Evolutionary conservation across 2,329 filamentous ascomycete species (phyloP).

Genomic region (Colletotrichum incanum): DNA sequence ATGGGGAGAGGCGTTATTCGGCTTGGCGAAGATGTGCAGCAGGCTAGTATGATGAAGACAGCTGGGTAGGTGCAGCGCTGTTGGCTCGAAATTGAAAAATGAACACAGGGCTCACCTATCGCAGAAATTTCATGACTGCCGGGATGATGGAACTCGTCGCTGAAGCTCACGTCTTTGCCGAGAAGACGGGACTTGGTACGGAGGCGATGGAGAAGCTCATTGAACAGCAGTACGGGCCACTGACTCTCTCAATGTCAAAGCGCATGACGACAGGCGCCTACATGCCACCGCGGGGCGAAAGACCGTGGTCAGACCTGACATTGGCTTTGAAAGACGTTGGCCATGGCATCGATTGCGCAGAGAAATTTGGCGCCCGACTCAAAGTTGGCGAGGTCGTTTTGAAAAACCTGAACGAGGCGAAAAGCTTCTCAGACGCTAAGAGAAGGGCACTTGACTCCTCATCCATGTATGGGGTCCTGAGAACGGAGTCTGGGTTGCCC

Average conservation of each 20-base stretch:
- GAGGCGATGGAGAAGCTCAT: conserved; percentile 60
- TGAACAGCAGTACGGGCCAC: conserved; percentile 56
- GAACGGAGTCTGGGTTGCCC: conserved; percentile 58
- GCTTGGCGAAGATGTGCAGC: conserved; percentile 59
- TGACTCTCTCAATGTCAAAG: conserved; percentile 56
- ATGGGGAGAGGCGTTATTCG: conserved; percentile 60
- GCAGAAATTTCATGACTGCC: conserved; percentile 65
- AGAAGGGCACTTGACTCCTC: conserved; percentile 63
- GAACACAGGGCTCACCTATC: rapidly evolving
- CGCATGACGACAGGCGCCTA: conserved; percentile 58
- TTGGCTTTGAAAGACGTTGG: conserved; percentile 68
- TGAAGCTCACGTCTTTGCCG: conserved; percentile 66
- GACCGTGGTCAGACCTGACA: conserved; percentile 64
- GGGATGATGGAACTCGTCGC: conserved; percentile 65
- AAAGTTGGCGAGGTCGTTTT: conserved; percentile 61
- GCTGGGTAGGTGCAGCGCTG: conserved; percentile 53
- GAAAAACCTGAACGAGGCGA: conserved; percentile 60
- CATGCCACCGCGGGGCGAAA: conserved; percentile 51
- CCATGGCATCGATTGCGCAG: conserved; percentile 62
- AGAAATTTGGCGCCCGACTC: conserved; percentile 55
- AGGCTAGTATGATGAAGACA: conserved; percentile 65
- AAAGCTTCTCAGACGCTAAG: conserved; percentile 52
- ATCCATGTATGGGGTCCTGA: conserved; percentile 65
- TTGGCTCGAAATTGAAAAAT: neutral
- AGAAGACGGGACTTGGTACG: conserved; percentile 59